Evolutionary conservation across 768 basidiomycete genomes (phyloP).

Genomic region (Termitomyces sp.): DNA sequence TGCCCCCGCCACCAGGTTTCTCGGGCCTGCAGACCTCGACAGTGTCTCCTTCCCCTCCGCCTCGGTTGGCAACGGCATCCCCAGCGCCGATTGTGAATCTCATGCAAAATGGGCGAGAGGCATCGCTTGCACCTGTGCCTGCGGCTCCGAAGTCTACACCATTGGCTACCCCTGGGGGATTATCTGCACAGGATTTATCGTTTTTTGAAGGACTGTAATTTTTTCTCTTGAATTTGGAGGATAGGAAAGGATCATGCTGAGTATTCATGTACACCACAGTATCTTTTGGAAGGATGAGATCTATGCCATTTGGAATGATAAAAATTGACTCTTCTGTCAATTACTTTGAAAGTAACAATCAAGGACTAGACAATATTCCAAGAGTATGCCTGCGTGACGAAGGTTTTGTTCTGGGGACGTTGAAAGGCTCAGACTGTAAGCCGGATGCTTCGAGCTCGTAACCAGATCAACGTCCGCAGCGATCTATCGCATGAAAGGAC

Average conservation of each 20-base stretch:
- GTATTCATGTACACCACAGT: background rate
- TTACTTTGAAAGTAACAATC: background rate
- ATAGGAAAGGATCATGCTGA: background rate
- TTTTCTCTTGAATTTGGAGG: background rate
- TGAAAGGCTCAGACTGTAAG: no score
- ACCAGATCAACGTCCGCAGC: no score
- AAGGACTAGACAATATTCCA: background rate
- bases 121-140: background rate
- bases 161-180: constrained; percentile 35
- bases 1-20: constrained; percentile 11
- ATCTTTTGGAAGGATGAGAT: background rate
- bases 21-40: constrained; percentile 3
- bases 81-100: background rate
- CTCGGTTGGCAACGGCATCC: background rate
- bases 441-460: no score
- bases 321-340: background rate
- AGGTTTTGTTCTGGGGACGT: no score
- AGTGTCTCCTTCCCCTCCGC: background rate
- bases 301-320: background rate
- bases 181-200: constrained; percentile 80
- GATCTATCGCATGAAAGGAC: no score
- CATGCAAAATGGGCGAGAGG: background rate
- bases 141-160: constrained; percentile 7
- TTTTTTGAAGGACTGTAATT: constrained; percentile 77
- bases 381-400: background rate